Base-by-base conservation (phyloP, 495 filamentous ascomycete species). In the Glonium stellatum region DNA sequence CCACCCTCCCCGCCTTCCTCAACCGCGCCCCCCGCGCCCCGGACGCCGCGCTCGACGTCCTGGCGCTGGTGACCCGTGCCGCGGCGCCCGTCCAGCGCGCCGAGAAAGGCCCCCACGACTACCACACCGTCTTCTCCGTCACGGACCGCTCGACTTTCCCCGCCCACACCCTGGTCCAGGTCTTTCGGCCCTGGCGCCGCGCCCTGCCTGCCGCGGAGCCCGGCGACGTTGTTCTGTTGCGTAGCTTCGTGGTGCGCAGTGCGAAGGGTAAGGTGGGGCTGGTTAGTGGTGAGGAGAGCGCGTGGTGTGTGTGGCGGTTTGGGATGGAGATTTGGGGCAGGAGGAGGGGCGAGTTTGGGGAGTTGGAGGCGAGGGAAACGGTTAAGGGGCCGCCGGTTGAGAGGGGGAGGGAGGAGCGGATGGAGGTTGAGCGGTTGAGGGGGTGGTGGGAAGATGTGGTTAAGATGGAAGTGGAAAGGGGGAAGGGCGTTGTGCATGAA, bases 171-270 rank as follows among this genome's bases (percentile, higher is more conserved):
- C 58, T 76, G 8, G 88, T 89, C 0, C 83, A 87, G 58, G 76
- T 96, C 15, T 88, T 88, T 70, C 82, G 89, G 5, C 86, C 89
- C 0, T 83, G 86, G 67, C 85, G 84, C 64, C 79, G 80, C 12
- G 80, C 83, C 0, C 75, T 97, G 1, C 93, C 93, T 0, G 67
- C 78, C 5, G 76, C 89, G 23, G 74, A 77, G 2, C 78, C 79
- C 15, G 93, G 93, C 8, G 87, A 93, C 63, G 83, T 85, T 1
- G 76, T 96, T 21, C 71, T 98, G 39, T 78, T 98, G 12, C 80
- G 87, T 5, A 78, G 84, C 42, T 90, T 97, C 66, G 80, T 79
- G 55, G 88, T 95, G 13, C 73, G 78, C 51, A 76, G 77, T n/a
- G 55, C 80, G 11, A 78, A 78, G 44, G 74, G 58, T 4, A 53